Evolutionary conservation across 176 grass and related monocot genomes (phyloP), one percentile per base, ranked within the genome.

Genomic region (Carex myosuroides): DNA sequence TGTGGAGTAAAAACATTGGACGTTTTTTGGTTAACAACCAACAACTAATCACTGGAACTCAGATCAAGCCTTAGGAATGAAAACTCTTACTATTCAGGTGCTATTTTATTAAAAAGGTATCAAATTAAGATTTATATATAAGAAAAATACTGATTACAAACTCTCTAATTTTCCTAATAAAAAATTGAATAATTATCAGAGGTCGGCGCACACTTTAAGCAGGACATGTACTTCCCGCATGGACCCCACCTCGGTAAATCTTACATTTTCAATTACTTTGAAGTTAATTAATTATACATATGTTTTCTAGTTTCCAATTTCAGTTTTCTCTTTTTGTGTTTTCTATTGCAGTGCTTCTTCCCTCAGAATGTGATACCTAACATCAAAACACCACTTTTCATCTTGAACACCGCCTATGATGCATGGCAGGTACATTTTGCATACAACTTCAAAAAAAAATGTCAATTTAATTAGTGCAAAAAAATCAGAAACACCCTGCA

Each of bases 321-420:
- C 41, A 83, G 2, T 64, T 65, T 82, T 22, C 35, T 60, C 1
- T 8, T 82, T 80, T 50, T 64, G 46, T 83, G 52, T 84, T 58
- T 88, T 67, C 82, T 81, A 26, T 37, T 92, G 58, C 91, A 99
- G 97, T 99, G 97, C 53, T 95, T 99, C 85, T 99, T 99, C 85
- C 97, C 97, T 0, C 97, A 96, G 87, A 88, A 99, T 1, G 87
- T 94, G 63, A 70, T 91, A 83, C 83, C 88, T 70, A 90, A 90
- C 75, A 89, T 95, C 64, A 84, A 67, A 42, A 99, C 97, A 12
- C 91, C 93, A 3, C 86, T 94, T 88, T 99, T 99, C 79, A 83
- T 96, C 57, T 91, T 99, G 87, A 99, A 99, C 90, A 83, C 91
- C 0, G 97, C 97, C 11, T 99, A 99, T 72, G 97, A 99, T 13